Percentiles rank a stretch among this genome's conserved stretches.
phyloP scores from a whole-genome alignment of 2,329 filamentous ascomycete genomes.

The Penicillium vulpinum region DNA sequence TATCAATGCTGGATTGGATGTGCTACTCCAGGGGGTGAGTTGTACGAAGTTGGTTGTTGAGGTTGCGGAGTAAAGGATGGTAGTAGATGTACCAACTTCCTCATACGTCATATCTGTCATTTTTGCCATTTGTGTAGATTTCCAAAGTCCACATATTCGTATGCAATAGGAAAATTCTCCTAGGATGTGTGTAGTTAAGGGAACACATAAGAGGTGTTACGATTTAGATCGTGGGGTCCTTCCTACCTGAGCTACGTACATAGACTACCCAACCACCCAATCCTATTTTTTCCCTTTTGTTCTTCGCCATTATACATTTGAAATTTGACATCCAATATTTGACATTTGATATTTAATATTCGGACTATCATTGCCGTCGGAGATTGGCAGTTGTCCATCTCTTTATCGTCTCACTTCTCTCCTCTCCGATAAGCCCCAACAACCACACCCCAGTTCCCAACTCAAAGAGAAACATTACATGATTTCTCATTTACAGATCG shows the following conservation, averaged over 20 bases:
- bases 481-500: not conserved
- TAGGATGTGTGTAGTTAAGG: not conserved
- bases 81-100: too few species aligned
- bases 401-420: not conserved
- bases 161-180: not conserved
- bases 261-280: not conserved
- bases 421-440: conserved; percentile 1
- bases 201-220: not conserved
- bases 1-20: conserved; percentile 44
- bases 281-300: not conserved
- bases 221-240: not conserved
- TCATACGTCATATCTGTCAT: too few species aligned
- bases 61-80: conserved; percentile 37
- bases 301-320: too few species aligned
- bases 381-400: not conserved
- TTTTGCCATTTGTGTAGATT: too few species aligned
- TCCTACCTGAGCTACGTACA: not conserved
- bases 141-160: too few species aligned
- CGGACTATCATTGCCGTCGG: not conserved
- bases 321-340: not conserved
- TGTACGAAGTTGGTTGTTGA: conserved; percentile 48
- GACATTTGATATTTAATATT: not conserved
- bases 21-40: conserved; percentile 42
- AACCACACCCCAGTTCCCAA: not conserved
- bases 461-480: not conserved